phyloP scores from a whole-genome alignment of 176 grass and related monocot genomes.

The Tuctoria greenei region DNA sequence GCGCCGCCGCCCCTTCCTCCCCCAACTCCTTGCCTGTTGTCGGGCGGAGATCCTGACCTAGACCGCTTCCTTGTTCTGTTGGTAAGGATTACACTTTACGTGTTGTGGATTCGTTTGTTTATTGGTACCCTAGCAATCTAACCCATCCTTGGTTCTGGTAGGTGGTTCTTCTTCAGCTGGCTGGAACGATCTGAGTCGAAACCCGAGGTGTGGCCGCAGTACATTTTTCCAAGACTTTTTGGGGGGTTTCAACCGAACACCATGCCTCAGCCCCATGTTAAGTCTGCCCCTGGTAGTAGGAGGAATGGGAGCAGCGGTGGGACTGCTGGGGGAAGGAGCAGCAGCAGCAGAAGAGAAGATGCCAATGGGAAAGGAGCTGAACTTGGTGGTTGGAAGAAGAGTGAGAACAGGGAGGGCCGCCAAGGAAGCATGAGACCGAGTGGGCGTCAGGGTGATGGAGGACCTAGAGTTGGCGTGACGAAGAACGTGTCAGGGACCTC shows the following conservation, averaged over 20 bases:
- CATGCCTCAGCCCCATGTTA: neutral
- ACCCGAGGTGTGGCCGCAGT: neutral
- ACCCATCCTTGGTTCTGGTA: neutral
- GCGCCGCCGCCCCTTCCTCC: neutral
- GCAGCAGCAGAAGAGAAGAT: slow-evolving; percentile 23
- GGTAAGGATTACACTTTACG: neutral
- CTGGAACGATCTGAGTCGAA: neutral
- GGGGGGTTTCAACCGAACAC: neutral
- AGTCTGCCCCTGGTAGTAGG: neutral
- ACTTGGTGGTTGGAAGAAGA: slow-evolving; percentile 8
- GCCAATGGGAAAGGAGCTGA: slow-evolving; percentile 20
- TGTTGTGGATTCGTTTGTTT: neutral
- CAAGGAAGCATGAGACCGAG: neutral
- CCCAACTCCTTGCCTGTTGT: neutral
- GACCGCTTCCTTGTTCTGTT: neutral
- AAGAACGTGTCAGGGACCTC: neutral
- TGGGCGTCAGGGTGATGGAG: slow-evolving; percentile 3
- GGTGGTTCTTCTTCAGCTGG: neutral
- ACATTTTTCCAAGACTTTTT: neutral
- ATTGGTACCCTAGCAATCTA: neutral
- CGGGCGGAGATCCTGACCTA: neutral
- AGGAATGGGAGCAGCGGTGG: slow-evolving; percentile 22
- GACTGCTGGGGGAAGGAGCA: neutral
- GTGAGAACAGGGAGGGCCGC: slow-evolving; percentile 28
- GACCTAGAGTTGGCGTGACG: neutral